Evolutionary conservation across 2,329 filamentous ascomycete species (phyloP).

Genomic region (Parastagonospora nodorum): DNA sequence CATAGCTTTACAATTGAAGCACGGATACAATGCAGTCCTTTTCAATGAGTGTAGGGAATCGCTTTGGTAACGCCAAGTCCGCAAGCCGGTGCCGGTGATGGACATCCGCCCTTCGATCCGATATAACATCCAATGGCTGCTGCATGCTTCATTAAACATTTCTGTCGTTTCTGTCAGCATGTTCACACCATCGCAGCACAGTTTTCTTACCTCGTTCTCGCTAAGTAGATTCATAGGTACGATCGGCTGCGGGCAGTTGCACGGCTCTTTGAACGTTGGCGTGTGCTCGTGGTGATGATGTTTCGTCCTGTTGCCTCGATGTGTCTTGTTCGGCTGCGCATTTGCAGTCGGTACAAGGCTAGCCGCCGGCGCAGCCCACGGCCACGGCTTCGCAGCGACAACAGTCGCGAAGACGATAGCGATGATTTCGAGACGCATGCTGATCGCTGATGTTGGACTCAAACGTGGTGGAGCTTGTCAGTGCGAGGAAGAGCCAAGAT

Average conservation of each 20-base stretch:
- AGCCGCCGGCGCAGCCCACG: constrained; percentile 18
- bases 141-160: constrained; percentile 21
- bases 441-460: constrained; percentile 1
- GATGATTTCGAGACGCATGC: constrained; percentile 25
- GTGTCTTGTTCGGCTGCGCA: background rate
- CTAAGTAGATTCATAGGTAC: constrained; percentile 31
- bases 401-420: constrained; percentile 18
- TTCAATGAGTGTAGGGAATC: constrained; percentile 5
- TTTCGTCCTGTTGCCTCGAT: constrained; percentile 1
- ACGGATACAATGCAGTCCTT: background rate
- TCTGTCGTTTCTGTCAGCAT: constrained; percentile 9
- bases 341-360: constrained; percentile 3
- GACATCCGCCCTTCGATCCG: constrained; percentile 20
- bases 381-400: constrained; percentile 21
- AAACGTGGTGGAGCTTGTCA: background rate
- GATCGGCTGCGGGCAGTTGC: constrained; percentile 31
- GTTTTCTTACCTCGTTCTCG: constrained; percentile 25
- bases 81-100: constrained; percentile 23
- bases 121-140: constrained; percentile 21
- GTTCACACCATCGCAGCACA: background rate
- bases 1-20: background rate
- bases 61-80: constrained; percentile 15
- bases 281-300: constrained; percentile 34
- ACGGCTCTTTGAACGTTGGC: constrained; percentile 30
- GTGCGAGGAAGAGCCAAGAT: constrained; percentile 4